phyloP scores from a whole-genome alignment of 495 filamentous ascomycete genomes.

The Chaetomium fimeti region DNA sequence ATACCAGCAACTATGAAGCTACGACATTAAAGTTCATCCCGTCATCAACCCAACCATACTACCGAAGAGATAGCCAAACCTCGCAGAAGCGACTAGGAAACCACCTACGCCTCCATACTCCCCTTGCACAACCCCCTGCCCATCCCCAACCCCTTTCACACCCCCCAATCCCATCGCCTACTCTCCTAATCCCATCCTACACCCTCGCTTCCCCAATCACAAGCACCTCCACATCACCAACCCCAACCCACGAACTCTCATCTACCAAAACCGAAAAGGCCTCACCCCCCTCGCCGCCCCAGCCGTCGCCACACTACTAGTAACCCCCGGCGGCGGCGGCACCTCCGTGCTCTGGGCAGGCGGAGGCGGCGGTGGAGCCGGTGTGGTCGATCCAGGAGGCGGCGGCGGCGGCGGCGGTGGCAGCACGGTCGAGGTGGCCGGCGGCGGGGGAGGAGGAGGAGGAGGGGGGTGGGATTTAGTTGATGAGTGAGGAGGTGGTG shows the following conservation, averaged over 20 bases:
- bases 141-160: too few species aligned
- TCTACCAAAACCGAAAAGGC: conserved; percentile 17
- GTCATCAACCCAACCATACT: too few species aligned
- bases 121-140: too few species aligned
- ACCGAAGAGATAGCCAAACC: too few species aligned
- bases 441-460: background rate
- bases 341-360: background rate
- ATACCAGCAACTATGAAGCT: too few species aligned
- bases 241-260: background rate
- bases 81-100: too few species aligned
- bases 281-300: background rate
- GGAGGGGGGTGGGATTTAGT: background rate
- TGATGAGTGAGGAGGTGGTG: background rate
- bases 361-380: background rate
- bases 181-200: background rate
- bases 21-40: too few species aligned
- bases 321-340: background rate
- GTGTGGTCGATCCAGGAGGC: background rate
- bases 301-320: conserved; percentile 2
- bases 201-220: too few species aligned
- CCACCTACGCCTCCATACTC: too few species aligned
- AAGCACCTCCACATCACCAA: background rate
- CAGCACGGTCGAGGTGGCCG: background rate
- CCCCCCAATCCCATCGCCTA: too few species aligned
- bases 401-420: conserved; percentile 1